Evolutionary conservation across 2,329 filamentous ascomycete species (phyloP).

Genomic region (Epichloe gansuensis): DNA sequence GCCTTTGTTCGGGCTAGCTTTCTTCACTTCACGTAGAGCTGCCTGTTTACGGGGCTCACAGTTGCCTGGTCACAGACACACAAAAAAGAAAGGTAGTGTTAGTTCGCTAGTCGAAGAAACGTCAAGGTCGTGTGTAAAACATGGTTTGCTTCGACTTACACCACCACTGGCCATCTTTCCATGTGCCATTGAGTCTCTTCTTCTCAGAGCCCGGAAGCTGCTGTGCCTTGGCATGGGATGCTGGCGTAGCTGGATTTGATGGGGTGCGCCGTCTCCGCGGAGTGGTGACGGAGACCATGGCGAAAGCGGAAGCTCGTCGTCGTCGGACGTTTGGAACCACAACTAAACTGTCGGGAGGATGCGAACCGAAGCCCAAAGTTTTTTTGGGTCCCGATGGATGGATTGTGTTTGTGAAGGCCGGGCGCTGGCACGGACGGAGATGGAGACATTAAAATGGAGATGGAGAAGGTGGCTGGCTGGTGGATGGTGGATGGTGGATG

Average conservation of each 20-base stretch:
- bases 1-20: slow-evolving; percentile 26
- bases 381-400: neutral
- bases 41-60: slow-evolving; percentile 28
- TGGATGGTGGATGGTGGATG: neutral
- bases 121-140: neutral
- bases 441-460: neutral
- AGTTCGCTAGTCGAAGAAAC: neutral
- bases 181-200: slow-evolving; percentile 22
- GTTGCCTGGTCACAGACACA: slow-evolving; percentile 21
- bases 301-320: neutral
- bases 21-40: slow-evolving; percentile 23
- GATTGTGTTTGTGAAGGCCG: neutral
- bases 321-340: neutral
- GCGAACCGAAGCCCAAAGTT: neutral
- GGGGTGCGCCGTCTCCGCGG: neutral
- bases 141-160: slow-evolving; percentile 16
- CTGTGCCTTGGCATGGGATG: slow-evolving; percentile 5
- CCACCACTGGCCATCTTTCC: slow-evolving; percentile 22
- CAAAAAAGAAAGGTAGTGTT: slow-evolving; percentile 1
- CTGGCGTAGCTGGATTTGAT: neutral
- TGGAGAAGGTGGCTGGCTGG: neutral
- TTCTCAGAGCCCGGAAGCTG: slow-evolving; percentile 15
- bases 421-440: neutral
- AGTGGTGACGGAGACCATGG: neutral
- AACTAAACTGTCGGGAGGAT: neutral